Base-by-base conservation (phyloP, 495 filamentous ascomycete genomes). In the Penicillium salamii region DNA sequence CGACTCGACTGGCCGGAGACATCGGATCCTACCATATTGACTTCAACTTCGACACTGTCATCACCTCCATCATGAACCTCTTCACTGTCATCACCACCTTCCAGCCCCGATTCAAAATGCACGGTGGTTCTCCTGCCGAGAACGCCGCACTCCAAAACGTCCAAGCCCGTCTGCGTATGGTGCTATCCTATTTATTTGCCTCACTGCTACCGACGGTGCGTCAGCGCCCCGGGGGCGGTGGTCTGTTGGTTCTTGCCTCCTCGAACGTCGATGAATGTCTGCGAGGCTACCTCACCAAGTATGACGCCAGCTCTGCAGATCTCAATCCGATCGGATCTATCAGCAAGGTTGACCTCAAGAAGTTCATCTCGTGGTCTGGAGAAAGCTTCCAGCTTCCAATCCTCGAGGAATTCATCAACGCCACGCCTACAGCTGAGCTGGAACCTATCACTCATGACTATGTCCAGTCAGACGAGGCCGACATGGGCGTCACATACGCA, bases 161-260 rank as follows among this genome's bases (percentile, higher is more conserved):
- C 15, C 90, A 96, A 60, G 89, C 90, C 2, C 73, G 90, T 2
- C 64, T 78, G 7, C 71, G 91, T 44, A 96, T 96, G 90, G 89
- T 95, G 2, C 51, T 84, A 0, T 78, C 87, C 1, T 95, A 95
- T 62, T 61, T 83, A 7, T 89, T 89, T 66, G 86, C 83, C 0
- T 84, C 86, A 41, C 59, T 89, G 23, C 66, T 89, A 1, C 81
- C 85, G 0, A 80, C 75, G 11, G 75, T 84, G 5, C 65, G 74
- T 20, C 68, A 78, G 24, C 68, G 76, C 12, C 69, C 62, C 7
- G 74, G 73, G 14, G 79, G 80, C 9, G 83, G 82, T 32, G 61
- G 74, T 12, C 68, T 91, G 1, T 70, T 90, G 12, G 85, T 90
- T 7, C 77, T 84, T 49, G 89, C 72, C 42, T 78, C 65, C 44